Percentiles rank a stretch among this genome's conserved stretches.
Conservation (phyloP, 805 yeast species). For the Millerozyma acaciae region DNA sequence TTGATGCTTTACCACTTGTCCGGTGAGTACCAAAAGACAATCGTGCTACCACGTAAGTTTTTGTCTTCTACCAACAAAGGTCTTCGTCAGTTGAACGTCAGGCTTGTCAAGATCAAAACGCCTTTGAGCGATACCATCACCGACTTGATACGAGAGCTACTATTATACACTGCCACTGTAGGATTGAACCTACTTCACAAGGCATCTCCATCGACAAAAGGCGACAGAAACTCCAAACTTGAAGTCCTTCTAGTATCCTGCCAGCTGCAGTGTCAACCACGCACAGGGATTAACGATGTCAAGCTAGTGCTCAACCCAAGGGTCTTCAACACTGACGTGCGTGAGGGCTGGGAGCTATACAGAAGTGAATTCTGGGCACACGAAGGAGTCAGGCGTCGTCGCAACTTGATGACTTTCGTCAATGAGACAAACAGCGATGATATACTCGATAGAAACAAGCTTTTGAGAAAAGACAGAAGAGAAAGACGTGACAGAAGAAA, state of each 20-base stretch:
- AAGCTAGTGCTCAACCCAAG: slow-evolving; percentile 79
- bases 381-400: slow-evolving; percentile 64
- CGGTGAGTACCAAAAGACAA: slow-evolving; percentile 86
- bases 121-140: slow-evolving; percentile 29
- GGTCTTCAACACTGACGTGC: slow-evolving; percentile 72
- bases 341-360: slow-evolving; percentile 94
- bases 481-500: slow-evolving; percentile 39
- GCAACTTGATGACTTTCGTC: slow-evolving; percentile 29
- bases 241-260: slow-evolving; percentile 39
- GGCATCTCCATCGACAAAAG: slow-evolving; percentile 28
- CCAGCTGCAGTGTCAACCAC: slow-evolving; percentile 49
- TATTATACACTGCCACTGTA: slow-evolving; percentile 26
- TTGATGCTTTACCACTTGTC: slow-evolving; percentile 74
- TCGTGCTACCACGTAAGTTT: slow-evolving; percentile 76
- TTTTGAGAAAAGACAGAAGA: slow-evolving; percentile 34
- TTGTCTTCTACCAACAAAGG: slow-evolving; percentile 86
- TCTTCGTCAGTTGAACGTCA: slow-evolving; percentile 72
- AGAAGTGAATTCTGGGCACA: slow-evolving; percentile 90
- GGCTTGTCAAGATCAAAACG: slow-evolving; percentile 60
- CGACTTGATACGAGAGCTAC: slow-evolving; percentile 35
- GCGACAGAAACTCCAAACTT: slow-evolving; percentile 28
- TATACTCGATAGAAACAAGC: slow-evolving; percentile 20
- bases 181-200: slow-evolving; percentile 30
- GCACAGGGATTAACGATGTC: slow-evolving; percentile 70
- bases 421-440: slow-evolving; percentile 10